Percentiles rank a stretch among this genome's conserved stretches.
phyloP scores from a whole-genome alignment of 2,329 filamentous ascomycete genomes.

The Stagonosporopsis chrysanthemi region DNA sequence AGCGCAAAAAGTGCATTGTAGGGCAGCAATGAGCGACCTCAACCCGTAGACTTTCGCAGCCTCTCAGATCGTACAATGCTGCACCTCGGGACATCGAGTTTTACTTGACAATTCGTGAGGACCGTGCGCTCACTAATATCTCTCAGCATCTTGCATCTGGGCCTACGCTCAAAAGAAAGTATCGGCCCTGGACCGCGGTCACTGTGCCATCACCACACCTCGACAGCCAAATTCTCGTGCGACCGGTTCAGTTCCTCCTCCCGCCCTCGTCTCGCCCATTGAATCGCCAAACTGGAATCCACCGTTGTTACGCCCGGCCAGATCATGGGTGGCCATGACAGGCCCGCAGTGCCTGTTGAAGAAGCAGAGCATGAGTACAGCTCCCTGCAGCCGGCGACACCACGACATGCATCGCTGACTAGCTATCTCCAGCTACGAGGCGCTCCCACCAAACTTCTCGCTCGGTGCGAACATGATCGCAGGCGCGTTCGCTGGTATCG shows the following conservation, averaged over 20 bases:
- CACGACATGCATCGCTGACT: slow-evolving; percentile 33
- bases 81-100: slow-evolving; percentile 5
- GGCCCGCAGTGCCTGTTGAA: slow-evolving; percentile 44
- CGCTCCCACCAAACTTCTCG: slow-evolving; percentile 92
- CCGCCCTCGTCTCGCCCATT: slow-evolving; percentile 2
- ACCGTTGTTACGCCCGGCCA: slow-evolving; percentile 45
- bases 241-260: slow-evolving; percentile 10
- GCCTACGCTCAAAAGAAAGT: slow-evolving; percentile 11
- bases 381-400: slow-evolving; percentile 22
- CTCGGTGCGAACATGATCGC: slow-evolving; percentile 93
- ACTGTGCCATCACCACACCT: slow-evolving; percentile 24
- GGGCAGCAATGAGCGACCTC: background rate
- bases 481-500: slow-evolving; percentile 95
- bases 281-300: slow-evolving; percentile 48
- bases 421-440: slow-evolving; percentile 74
- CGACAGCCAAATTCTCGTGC: slow-evolving; percentile 3
- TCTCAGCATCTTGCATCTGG: slow-evolving; percentile 8
- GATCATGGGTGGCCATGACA: slow-evolving; percentile 53
- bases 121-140: slow-evolving; percentile 7
- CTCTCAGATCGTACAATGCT: background rate
- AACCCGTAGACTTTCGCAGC: background rate
- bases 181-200: slow-evolving; percentile 14
- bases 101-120: slow-evolving; percentile 8
- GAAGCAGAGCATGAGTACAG: slow-evolving; percentile 52
- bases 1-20: background rate